Base-by-base conservation (phyloP, 768 basidiomycete species). In the Exidia glandulosa region DNA sequence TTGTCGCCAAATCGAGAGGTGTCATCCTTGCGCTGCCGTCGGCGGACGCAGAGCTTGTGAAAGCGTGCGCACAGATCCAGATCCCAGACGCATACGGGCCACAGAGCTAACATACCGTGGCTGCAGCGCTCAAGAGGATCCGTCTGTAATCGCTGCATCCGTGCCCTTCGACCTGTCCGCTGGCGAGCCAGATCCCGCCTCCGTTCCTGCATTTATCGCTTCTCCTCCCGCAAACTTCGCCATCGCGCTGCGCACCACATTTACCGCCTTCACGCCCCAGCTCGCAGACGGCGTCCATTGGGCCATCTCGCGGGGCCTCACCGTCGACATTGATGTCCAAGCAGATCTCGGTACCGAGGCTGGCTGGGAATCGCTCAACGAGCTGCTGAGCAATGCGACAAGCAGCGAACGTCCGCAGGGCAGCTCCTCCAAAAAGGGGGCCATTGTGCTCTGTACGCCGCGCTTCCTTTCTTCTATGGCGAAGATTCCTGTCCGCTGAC, bases 281-380 rank as follows among this genome's bases (percentile, higher is more conserved):
- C 77, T 79, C 1, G 75, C 82, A 55, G 76, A 77, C 23, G 84
- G 80, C 56, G 72, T 93, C 47, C 73, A 72, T 62, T 86, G 85
- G 83, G 88, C 87, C 2, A 72, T 93, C 10, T 73, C 79, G 54
- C 76, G 77, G 56, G 84, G 81, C 45, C 77, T 77, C 58, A 80
- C 81, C 19, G 79, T 93, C 29, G 88, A 91, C 66, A 80, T 93
- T 62, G 82, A 88, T 65, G 76, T 91, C 56, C 76, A 80, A 61
- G 75, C 76, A 31, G 76, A 77, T 54, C 73, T 87, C 56, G 76
- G 79, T 3, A 81, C 83, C 57, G 67, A 79, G 13, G 74, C 79
- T 3, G 75, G 80, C 30, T 81, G 79, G 72, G 88, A 91, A 58
- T 76, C 73, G 0, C 79, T 93, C 32, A 85, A 88, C 67, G 89